A percentile compares a stretch with the other conserved stretches of the same genome.
Conservation (phyloP, 768 basidiomycete species). For the Leccinum aurantiacum region DNA sequence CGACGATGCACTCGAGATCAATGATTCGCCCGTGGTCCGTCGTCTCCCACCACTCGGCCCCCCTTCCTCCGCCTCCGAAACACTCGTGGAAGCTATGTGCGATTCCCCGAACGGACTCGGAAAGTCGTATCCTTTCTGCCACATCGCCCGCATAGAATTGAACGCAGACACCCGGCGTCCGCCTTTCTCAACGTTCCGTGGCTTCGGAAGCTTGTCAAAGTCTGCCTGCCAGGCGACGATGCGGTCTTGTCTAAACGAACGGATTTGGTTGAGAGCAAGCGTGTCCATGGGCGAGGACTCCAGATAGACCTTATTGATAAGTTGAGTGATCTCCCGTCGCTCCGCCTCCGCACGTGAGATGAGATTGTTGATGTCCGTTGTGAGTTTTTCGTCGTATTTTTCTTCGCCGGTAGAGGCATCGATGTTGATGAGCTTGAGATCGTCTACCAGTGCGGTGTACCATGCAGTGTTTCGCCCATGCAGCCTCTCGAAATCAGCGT, state of each 20-base stretch:
- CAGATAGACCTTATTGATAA: slow-evolving; percentile 79
- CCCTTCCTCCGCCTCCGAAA: slow-evolving; percentile 75
- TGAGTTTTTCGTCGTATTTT: slow-evolving; percentile 61
- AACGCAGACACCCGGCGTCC: slow-evolving; percentile 62
- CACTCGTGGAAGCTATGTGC: slow-evolving; percentile 59
- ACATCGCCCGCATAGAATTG: slow-evolving; percentile 68
- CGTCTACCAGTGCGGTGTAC: slow-evolving; percentile 75
- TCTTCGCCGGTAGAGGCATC: slow-evolving; percentile 82
- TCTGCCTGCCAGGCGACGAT: slow-evolving; percentile 97
- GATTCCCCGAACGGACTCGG: slow-evolving; percentile 51
- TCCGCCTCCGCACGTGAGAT: slow-evolving; percentile 75
- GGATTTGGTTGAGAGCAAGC: slow-evolving; percentile 80
- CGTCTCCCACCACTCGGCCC: slow-evolving; percentile 37
- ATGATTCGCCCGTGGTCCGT: slow-evolving; percentile 53
- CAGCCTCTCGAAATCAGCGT: slow-evolving; percentile 80
- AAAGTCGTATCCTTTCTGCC: slow-evolving; percentile 63
- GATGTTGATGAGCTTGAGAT: slow-evolving; percentile 72
- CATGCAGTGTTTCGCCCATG: slow-evolving; percentile 69
- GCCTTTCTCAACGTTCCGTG: slow-evolving; percentile 53
- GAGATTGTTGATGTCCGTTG: slow-evolving; percentile 61
- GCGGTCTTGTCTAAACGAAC: slow-evolving; percentile 85
- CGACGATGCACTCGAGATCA: slow-evolving; percentile 70
- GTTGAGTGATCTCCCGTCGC: slow-evolving; percentile 64
- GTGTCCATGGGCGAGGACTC: slow-evolving; percentile 83
- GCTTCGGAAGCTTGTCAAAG: slow-evolving; percentile 82